Evolutionary conservation across 2,329 filamentous ascomycete species (phyloP), one percentile per base, ranked within the genome.

Genomic region (Aureobasidium sp.): DNA sequence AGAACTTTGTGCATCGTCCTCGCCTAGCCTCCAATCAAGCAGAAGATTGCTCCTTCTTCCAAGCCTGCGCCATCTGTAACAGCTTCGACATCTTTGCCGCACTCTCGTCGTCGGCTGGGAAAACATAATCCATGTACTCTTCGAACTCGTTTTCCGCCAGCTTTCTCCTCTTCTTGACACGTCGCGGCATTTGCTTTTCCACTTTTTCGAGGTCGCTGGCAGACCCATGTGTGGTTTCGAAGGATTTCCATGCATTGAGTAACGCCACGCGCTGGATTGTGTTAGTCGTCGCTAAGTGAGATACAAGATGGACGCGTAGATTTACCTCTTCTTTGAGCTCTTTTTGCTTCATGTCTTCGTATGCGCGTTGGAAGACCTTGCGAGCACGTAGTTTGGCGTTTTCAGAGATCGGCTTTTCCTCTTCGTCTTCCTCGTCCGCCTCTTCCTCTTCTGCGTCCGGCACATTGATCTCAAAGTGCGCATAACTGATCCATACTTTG

Each of bases 401-500:
- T 19, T 93, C 88, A 70, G 85, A 89, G 64, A 95, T 79, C 2
- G 77, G 73, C 37, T 70, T 70, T 54, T 78, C 79, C 40, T 79
- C 78, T 71, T 84, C 72, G 17, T 79, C 74, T 3, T 78, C 78
- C 19, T 79, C 75, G 10, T 74, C 72, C 3, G 71, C 73, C 10
- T 77, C 83, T 37, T 85, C 80, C 49, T 81, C 81, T 17, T 80
- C 76, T 11, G 75, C 79, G 54, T 95, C 90, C 39, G 90, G 89
- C 0, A 95, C 84, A 67, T 93, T 91, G 74, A 97, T 88, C 71
- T 98, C 93, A 65, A 98, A 97, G 68, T 94, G 88, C n/a, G 93
- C 93, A 71, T 91, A 98, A 68, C 88, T 91, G 70, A 93, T 95
- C 93, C 93, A 98, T 56, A 98, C 93, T 76, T 97, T 98, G 76